Evolutionary conservation across 2,329 filamentous ascomycete genomes (phyloP), one percentile per base, ranked within the genome.

Genomic region (Dothistroma pini): DNA sequence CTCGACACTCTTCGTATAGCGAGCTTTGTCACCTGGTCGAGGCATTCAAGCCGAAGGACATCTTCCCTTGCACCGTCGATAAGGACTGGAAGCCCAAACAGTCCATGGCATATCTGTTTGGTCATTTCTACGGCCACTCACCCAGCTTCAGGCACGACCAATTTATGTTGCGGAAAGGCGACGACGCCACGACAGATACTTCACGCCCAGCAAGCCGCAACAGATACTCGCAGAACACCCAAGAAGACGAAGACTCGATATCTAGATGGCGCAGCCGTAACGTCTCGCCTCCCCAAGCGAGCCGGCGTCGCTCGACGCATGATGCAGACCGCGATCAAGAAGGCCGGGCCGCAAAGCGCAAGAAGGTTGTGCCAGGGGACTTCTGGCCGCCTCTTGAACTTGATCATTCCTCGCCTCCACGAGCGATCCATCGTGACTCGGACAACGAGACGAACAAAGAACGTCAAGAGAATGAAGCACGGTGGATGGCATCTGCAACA

Each of bases 1-100:
- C 93, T 0, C 84, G 93, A 0, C 93, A 97, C 74, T 96, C 93
- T 0, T 96, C 91, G 0, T 93, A 95, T 62, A 78, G 80, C 0
- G 93, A 97, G 72, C 82, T 96, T 2, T 89, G 90, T 64, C 76
- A 86, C 57, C 77, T 97, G 0, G 80, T 96, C 0, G 72, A 79
- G 2, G 79, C 81, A 0, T 89, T 97, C 68, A 83, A 78, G 31
- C 92, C 92, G 0, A 84, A 77, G 51, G 91, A 97, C 68, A 79
- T 97, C 1, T 89, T 89, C 79, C 91, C 93, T 0, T 96, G 92
- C 70, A 96, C 91, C 0, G 76, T 81, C 1, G 82, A 91, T 62
- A 75, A 82, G 16, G 69, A 74, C 0, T 97, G 92, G 92, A 77
- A 78, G 31, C 79, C 86, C 62, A 75, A 77, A 7, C 75, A 87